A percentile compares a stretch with the other conserved stretches of the same genome.
Evolutionary conservation across 257 asterid genomes (phyloP).

Genomic region (Vinca minor): DNA sequence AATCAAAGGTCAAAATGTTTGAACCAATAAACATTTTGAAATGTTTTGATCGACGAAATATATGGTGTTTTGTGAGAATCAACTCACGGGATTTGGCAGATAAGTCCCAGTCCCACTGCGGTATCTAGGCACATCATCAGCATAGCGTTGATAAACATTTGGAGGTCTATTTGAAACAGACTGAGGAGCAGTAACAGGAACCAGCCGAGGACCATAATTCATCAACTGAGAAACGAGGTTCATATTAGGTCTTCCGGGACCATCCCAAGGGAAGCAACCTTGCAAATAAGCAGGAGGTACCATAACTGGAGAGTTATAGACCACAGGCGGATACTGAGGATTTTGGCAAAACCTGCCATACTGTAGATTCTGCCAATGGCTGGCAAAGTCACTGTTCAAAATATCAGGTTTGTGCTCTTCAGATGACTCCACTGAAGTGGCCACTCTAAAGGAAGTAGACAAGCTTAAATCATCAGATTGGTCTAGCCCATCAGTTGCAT

Average conservation of each 20-base stretch:
- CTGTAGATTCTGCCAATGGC: constrained; percentile 88
- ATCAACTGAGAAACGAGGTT: constrained; percentile 60
- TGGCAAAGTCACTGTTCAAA: constrained; percentile 76
- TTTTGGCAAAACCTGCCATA: constrained; percentile 87
- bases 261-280: constrained; percentile 71
- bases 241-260: constrained; percentile 61
- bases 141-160: constrained; percentile 51
- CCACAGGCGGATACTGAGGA: constrained; percentile 39
- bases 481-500: constrained; percentile 36
- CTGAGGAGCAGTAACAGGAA: constrained; percentile 61
- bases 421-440: constrained; percentile 36
- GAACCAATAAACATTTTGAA: not conserved
- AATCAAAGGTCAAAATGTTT: not conserved
- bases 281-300: constrained; percentile 78
- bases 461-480: constrained; percentile 46
- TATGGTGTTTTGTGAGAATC: constrained; percentile 7
- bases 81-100: constrained; percentile 93
- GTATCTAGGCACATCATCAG: constrained; percentile 73
- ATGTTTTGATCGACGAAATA: not conserved
- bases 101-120: constrained; percentile 97
- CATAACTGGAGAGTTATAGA: constrained; percentile 67
- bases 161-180: constrained; percentile 60
- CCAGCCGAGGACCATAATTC: constrained; percentile 57
- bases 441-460: constrained; percentile 38
- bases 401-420: constrained; percentile 61